These are phyloP conservation scores for Aspergillus awamori DNA, from an alignment of 2,329 filamentous ascomycete species.

Conservation along the genomic window DNA sequence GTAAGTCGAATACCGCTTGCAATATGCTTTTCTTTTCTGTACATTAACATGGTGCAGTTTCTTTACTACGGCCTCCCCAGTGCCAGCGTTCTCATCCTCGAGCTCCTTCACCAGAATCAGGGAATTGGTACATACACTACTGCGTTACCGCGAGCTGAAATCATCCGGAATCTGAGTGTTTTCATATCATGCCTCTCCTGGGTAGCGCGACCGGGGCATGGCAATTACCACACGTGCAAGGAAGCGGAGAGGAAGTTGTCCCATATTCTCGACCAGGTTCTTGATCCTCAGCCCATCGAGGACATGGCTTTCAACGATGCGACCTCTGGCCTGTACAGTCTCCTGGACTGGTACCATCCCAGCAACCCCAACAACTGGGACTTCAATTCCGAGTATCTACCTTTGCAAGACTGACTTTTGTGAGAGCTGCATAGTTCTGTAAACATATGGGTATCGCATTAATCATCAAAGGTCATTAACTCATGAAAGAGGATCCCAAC, in stretches of 20 bases:
- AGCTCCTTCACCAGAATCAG: slow-evolving; percentile 38
- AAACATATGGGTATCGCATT: slow-evolving; percentile 15
- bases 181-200: slow-evolving; percentile 38
- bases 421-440: slow-evolving; percentile 12
- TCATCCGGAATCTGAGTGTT: slow-evolving; percentile 40
- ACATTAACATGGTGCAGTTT: slow-evolving; percentile 22
- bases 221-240: slow-evolving; percentile 40
- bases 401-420: slow-evolving; percentile 26
- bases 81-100: slow-evolving; percentile 37
- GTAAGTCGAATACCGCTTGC: slow-evolving; percentile 23
- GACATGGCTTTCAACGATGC: slow-evolving; percentile 33
- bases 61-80: slow-evolving; percentile 38
- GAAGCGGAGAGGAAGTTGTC: slow-evolving; percentile 41
- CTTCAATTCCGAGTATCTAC: slow-evolving; percentile 34
- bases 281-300: slow-evolving; percentile 38
- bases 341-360: slow-evolving; percentile 39
- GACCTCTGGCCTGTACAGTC: slow-evolving; percentile 34
- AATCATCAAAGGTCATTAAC: slow-evolving; percentile 10
- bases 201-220: slow-evolving; percentile 37
- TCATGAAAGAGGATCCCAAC: slow-evolving; percentile 1
- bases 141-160: slow-evolving; percentile 33
- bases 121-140: slow-evolving; percentile 29
- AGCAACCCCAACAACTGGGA: slow-evolving; percentile 39
- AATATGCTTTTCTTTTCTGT: neutral
- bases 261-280: slow-evolving; percentile 38